Evolutionary conservation across 2,329 filamentous ascomycete species (phyloP), one percentile per base, ranked within the genome.

Genomic region (Aspergillus quadricinctus): DNA sequence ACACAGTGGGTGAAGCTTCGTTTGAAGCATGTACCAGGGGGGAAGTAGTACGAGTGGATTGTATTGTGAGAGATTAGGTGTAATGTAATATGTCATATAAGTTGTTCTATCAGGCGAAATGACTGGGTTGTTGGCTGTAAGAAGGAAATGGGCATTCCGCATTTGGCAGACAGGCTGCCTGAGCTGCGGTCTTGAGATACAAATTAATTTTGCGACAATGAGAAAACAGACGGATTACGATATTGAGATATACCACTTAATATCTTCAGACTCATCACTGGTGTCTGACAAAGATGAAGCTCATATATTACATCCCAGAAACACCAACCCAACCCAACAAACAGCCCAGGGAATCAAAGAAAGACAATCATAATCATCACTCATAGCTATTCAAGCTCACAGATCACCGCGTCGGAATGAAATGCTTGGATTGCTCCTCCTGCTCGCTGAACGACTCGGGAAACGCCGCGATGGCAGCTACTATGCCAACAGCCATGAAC

Each of bases 381-480:
- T 27, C 43, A 25, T 46, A 17, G 31, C n/a, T 17, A 10, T 14
- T 14, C 3, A 46, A 14, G 3, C 23, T 5, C 40, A 50, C 49
- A 27, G 6, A 23, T 68, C 54, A 66, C 11, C 61, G 58, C 35
- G 79, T 81, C 1, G 80, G 79, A 54, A 90, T 83, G 54, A 90
- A 89, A 40, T 83, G 75, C 65, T 88, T 77, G 1, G 88, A 88
- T 65, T 89, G 87, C 52, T 83, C 76, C 71, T 88, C 78, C 68
- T 91, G 88, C 71, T 91, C 78, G 23, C 78, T 78, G 63, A 85
- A 87, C 1, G 84, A 85, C 72, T 92, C 80, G 0, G 85, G 86
- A 66, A 92, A 92, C 7, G 88, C 88, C 0, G 88, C 89, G 45
- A 93, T 81, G 1, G 87, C 89, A 4, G 86, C 88, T n/a, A 92